Percentiles rank a stretch among this genome's conserved stretches.
Conservation (phyloP, 2,329 filamentous ascomycete genomes). For the Aspergillus sp. region DNA sequence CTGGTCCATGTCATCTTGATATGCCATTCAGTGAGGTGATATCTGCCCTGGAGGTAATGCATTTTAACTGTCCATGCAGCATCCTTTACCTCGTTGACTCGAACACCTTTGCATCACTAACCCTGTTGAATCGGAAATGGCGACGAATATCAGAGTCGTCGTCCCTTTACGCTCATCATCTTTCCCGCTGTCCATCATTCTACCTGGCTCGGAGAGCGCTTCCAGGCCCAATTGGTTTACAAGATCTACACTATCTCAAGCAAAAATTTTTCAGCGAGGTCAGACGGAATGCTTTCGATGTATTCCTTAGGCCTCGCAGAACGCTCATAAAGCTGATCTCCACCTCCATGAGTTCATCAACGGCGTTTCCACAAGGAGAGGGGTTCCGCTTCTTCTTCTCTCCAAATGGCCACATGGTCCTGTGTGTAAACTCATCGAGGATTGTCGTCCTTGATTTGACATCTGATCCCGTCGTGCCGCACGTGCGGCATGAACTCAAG, state of each 20-base stretch:
- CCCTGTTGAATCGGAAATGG: constrained; percentile 38
- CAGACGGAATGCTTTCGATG: constrained; percentile 68
- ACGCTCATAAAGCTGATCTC: constrained; percentile 73
- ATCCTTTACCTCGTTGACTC: constrained; percentile 40
- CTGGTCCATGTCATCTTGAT: constrained; percentile 3
- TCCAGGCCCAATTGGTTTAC: constrained; percentile 28
- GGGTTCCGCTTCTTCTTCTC: constrained; percentile 79
- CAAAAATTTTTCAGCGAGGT: constrained; percentile 59
- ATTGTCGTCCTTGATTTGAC: constrained; percentile 69
- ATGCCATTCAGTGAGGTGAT: constrained; percentile 1
- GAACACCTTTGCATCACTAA: constrained; percentile 39
- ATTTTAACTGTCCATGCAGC: constrained; percentile 23
- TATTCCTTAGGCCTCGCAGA: constrained; percentile 59
- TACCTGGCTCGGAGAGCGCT: constrained; percentile 27
- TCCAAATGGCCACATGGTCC: constrained; percentile 60
- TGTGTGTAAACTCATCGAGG: constrained; percentile 77
- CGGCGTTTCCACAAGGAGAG: constrained; percentile 68
- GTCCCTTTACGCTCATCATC: constrained; percentile 39
- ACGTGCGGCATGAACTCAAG: constrained; percentile 68
- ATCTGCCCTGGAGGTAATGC: constrained; percentile 1
- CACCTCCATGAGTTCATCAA: constrained; percentile 73
- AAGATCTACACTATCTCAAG: constrained; percentile 51
- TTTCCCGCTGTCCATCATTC: constrained; percentile 36
- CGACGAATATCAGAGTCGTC: constrained; percentile 32
- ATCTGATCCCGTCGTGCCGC: constrained; percentile 46